Percentiles rank a stretch among this genome's conserved stretches.
Conservation (phyloP, 1,284 basidiomycete genomes). For the Naganishia sp. region DNA sequence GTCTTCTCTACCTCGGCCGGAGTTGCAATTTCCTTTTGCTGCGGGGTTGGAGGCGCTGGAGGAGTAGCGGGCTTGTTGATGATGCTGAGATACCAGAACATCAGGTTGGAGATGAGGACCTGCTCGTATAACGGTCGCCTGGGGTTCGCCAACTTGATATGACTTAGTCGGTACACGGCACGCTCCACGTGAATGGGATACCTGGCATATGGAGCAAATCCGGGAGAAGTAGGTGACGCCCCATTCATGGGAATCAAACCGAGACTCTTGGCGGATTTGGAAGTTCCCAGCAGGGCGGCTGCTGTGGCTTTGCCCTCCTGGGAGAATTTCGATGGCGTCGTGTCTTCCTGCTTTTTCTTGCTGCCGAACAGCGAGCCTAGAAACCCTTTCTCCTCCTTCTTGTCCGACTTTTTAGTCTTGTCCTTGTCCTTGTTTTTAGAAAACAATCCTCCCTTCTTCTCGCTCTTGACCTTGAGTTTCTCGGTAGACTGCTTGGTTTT, state of each 20-base stretch:
- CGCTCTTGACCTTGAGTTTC: constrained; percentile 43
- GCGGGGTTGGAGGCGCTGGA: constrained; percentile 49
- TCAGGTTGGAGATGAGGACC: constrained; percentile 96
- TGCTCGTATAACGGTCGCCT: constrained; percentile 95
- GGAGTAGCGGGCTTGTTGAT: constrained; percentile 69
- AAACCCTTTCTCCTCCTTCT: constrained; percentile 70
- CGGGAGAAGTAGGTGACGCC: constrained; percentile 60
- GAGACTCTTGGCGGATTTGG: constrained; percentile 69
- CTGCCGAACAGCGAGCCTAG: constrained; percentile 83
- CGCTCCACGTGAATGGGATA: constrained; percentile 98
- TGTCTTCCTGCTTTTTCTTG: constrained; percentile 75
- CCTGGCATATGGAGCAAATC: constrained; percentile 66
- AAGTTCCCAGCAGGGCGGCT: constrained; percentile 74
- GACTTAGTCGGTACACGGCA: constrained; percentile 93
- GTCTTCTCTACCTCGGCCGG: constrained; percentile 38
- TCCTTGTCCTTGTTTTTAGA: constrained; percentile 74
- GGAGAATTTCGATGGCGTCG: constrained; percentile 57
- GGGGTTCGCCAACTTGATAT: constrained; percentile 98
- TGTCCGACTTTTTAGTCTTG: constrained; percentile 55
- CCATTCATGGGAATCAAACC: constrained; percentile 41
- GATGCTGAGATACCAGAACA: constrained; percentile 99
- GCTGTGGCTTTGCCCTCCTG: constrained; percentile 76
- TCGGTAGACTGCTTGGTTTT: constrained; percentile 27
- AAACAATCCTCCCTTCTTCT: constrained; percentile 69
- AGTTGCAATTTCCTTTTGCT: constrained; percentile 52